Evolutionary conservation across 2,329 filamentous ascomycete genomes (phyloP).

Genomic region (Fusarium verrucosum): DNA sequence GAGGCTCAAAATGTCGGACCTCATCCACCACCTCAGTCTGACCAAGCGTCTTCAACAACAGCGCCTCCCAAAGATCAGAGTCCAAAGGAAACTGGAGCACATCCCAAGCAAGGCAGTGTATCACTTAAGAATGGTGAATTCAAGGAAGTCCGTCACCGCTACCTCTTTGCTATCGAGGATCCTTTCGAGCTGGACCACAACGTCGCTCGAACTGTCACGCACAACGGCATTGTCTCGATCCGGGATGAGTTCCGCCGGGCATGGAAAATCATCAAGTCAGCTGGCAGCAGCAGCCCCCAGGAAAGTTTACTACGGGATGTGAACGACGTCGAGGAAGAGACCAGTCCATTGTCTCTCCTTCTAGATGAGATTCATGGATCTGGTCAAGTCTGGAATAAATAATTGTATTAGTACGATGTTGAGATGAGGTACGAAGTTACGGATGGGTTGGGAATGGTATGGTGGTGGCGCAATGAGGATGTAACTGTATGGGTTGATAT

Average conservation of each 20-base stretch:
- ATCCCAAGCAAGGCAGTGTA: slow-evolving; percentile 25
- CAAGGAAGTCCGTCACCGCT: slow-evolving; percentile 80
- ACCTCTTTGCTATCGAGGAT: slow-evolving; percentile 90
- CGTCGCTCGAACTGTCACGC: slow-evolving; percentile 85
- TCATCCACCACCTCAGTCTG: slow-evolving; percentile 22
- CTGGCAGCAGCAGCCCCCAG: slow-evolving; percentile 53
- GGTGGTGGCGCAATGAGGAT: slow-evolving; percentile 18
- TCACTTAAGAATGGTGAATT: slow-evolving; percentile 53
- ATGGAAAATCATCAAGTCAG: slow-evolving; percentile 72
- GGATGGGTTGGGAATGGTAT: slow-evolving; percentile 1
- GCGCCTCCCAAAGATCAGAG: not conserved
- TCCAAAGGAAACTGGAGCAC: slow-evolving; percentile 5
- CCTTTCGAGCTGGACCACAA: slow-evolving; percentile 91
- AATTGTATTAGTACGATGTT: slow-evolving; percentile 21
- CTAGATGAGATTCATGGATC: slow-evolving; percentile 51
- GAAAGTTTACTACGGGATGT: slow-evolving; percentile 66
- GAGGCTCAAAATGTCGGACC: slow-evolving; percentile 56
- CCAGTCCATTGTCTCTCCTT: slow-evolving; percentile 40
- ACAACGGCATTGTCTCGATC: slow-evolving; percentile 82
- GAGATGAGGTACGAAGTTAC: slow-evolving; percentile 16
- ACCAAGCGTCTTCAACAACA: slow-evolving; percentile 23
- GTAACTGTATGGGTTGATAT: not conserved
- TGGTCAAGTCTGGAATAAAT: slow-evolving; percentile 5
- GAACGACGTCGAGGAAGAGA: slow-evolving; percentile 45
- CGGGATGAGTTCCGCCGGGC: slow-evolving; percentile 85